These are phyloP conservation scores for Stropharia rugosoannulata DNA, from an alignment of 768 basidiomycete genomes.

Conservation along the genomic window DNA sequence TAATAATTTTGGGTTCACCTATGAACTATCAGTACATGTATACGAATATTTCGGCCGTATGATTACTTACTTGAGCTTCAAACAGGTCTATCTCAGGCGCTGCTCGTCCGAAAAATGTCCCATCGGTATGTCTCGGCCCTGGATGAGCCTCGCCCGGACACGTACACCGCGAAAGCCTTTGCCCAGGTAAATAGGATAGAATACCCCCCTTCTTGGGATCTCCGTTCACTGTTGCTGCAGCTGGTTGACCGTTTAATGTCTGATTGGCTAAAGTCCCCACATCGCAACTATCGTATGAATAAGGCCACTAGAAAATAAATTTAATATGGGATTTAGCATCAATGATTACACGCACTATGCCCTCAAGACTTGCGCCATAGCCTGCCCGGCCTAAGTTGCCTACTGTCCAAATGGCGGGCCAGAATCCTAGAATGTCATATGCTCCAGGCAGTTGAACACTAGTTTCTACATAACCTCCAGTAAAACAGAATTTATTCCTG, in stretches of 20 bases:
- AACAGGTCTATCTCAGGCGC: slow-evolving; percentile 93
- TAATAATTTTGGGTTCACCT: slow-evolving; percentile 48
- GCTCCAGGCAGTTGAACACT: slow-evolving; percentile 65
- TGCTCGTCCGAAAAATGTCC: slow-evolving; percentile 74
- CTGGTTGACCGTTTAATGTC: slow-evolving; percentile 66
- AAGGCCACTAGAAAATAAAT: slow-evolving; percentile 62
- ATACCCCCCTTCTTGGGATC: slow-evolving; percentile 39
- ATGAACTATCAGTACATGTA: slow-evolving; percentile 9
- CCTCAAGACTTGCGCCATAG: slow-evolving; percentile 82
- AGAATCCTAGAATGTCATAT: slow-evolving; percentile 62
- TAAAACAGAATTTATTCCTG: slow-evolving; percentile 91
- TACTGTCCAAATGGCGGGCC: slow-evolving; percentile 85
- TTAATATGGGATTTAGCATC: not conserved
- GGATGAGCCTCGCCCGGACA: slow-evolving; percentile 82
- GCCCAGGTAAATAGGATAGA: slow-evolving; percentile 79
- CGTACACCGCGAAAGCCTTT: slow-evolving; percentile 84
- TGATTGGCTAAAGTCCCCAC: slow-evolving; percentile 85
- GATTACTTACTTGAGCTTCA: slow-evolving; percentile 62
- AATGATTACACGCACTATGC: slow-evolving; percentile 48
- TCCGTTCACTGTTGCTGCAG: slow-evolving; percentile 60
- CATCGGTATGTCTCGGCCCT: slow-evolving; percentile 73
- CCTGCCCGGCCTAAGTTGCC: slow-evolving; percentile 74
- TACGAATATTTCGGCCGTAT: not conserved
- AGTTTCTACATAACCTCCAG: slow-evolving; percentile 73
- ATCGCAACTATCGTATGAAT: slow-evolving; percentile 81